phyloP scores from a whole-genome alignment of 345 rosid species.

The Hypericum perforatum region DNA sequence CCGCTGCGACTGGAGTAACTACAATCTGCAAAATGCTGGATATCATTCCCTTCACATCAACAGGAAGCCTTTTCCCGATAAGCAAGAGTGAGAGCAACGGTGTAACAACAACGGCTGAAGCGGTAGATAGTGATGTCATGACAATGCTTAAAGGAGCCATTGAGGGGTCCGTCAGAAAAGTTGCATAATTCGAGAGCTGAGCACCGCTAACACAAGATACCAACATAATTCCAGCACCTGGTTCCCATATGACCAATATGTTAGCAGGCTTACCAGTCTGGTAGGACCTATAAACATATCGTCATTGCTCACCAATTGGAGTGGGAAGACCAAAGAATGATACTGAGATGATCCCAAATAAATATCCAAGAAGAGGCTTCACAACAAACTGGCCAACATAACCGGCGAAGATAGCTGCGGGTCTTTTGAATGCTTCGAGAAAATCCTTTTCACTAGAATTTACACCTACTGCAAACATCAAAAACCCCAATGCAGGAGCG shows the following conservation, averaged over 20 bases:
- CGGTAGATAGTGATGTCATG: constrained; percentile 88
- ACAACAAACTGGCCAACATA: constrained; percentile 69
- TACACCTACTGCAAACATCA: constrained; percentile 97
- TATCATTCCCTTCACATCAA: constrained; percentile 89
- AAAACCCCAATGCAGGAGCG: constrained; percentile 86
- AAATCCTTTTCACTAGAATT: constrained; percentile 86
- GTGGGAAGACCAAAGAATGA: constrained; percentile 68
- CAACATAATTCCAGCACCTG: constrained; percentile 94
- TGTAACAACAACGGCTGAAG: constrained; percentile 72
- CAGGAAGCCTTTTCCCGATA: constrained; percentile 77
- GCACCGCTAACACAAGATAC: constrained; percentile 96
- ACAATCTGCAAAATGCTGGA: constrained; percentile 88
- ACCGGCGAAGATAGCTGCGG: constrained; percentile 63
- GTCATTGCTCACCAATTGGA: constrained; percentile 64
- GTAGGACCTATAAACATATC: constrained; percentile 6
- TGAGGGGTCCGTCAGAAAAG: constrained; percentile 71
- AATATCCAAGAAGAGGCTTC: constrained; percentile 81
- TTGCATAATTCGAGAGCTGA: constrained; percentile 87
- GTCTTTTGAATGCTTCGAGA: constrained; percentile 75
- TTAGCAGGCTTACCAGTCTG: constrained; percentile 6
- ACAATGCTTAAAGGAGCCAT: constrained; percentile 89
- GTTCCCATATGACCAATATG: constrained; percentile 11
- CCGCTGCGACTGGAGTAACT: constrained; percentile 66
- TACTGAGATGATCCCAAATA: constrained; percentile 62
- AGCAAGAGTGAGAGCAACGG: constrained; percentile 76